A percentile compares a stretch with the other conserved stretches of the same genome.
phyloP scores from a whole-genome alignment of 495 filamentous ascomycete species.

The Staphylotrichum longicolle region DNA sequence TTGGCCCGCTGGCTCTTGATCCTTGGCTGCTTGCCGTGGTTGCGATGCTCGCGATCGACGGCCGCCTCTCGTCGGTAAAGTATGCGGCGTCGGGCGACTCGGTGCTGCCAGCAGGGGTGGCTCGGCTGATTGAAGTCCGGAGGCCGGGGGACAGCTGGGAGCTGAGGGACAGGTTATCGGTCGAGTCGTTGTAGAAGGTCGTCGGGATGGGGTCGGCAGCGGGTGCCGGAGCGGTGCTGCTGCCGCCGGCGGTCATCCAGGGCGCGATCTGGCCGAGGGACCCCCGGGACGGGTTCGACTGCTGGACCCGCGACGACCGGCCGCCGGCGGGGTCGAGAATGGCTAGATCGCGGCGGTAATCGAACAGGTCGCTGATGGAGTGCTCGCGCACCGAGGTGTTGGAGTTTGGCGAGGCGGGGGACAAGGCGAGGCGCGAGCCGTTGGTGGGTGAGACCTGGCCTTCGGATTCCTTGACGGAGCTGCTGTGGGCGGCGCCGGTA shows the following conservation, averaged over 20 bases:
- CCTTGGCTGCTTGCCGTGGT: slow-evolving; percentile 88
- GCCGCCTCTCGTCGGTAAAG: slow-evolving; percentile 73
- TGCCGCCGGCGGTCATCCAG: slow-evolving; percentile 46
- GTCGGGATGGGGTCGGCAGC: slow-evolving; percentile 36
- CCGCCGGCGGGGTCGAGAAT: slow-evolving; percentile 60
- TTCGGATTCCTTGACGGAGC: slow-evolving; percentile 44
- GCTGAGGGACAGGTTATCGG: slow-evolving; percentile 55
- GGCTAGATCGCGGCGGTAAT: slow-evolving; percentile 69
- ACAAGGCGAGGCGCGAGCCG: slow-evolving; percentile 43
- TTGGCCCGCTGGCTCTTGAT: slow-evolving; percentile 70
- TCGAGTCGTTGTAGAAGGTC: slow-evolving; percentile 65
- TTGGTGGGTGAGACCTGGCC: slow-evolving; percentile 51
- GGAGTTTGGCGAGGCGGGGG: slow-evolving; percentile 48
- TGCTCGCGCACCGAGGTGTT: slow-evolving; percentile 47
- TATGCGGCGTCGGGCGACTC: slow-evolving; percentile 67
- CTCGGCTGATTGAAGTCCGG: slow-evolving; percentile 62
- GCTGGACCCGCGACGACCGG: slow-evolving; percentile 49
- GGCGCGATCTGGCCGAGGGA: slow-evolving; percentile 45
- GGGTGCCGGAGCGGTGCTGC: slow-evolving; percentile 34
- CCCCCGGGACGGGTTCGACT: slow-evolving; percentile 52
- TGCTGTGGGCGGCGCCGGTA: slow-evolving; percentile 29
- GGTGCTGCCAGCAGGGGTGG: slow-evolving; percentile 49
- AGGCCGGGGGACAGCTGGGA: slow-evolving; percentile 66
- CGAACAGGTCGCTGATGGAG: slow-evolving; percentile 56
- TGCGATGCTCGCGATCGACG: slow-evolving; percentile 80